These are phyloP conservation scores for Leccinum solheimii DNA, from an alignment of 1,284 basidiomycete species.

Conservation along the genomic window DNA sequence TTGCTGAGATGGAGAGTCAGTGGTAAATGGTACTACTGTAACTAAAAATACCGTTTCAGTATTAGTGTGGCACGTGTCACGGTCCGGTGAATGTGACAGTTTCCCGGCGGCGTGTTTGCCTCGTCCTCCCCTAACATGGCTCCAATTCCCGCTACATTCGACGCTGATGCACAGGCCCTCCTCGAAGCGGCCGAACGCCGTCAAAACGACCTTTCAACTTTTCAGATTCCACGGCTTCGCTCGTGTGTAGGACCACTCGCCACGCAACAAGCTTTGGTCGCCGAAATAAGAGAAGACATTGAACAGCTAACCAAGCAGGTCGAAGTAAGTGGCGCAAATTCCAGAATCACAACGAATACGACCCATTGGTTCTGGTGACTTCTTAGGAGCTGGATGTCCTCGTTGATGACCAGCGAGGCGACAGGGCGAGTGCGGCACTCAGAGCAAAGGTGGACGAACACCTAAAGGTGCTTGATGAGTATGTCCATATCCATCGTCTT, in stretches of 20 bases:
- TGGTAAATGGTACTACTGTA: not conserved
- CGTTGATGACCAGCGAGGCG: constrained; percentile 66
- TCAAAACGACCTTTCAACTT: constrained; percentile 61
- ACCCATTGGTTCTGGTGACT: constrained; percentile 6
- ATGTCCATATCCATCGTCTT: constrained; percentile 25
- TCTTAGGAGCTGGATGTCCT: constrained; percentile 60
- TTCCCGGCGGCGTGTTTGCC: not conserved
- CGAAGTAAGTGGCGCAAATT: constrained; percentile 53
- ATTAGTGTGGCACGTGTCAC: not conserved
- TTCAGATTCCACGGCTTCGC: constrained; percentile 74
- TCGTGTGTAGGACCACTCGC: constrained; percentile 64
- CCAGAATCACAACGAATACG: not conserved
- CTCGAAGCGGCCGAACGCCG: constrained; percentile 57
- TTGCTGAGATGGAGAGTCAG: not conserved
- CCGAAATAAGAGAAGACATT: constrained; percentile 76
- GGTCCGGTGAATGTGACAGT: not conserved
- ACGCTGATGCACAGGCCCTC: constrained; percentile 49
- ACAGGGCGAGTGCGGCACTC: constrained; percentile 53
- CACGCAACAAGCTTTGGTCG: constrained; percentile 69
- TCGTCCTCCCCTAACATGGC: constrained; percentile 47
- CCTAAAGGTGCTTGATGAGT: constrained; percentile 50
- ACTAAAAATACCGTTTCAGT: not conserved
- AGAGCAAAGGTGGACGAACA: constrained; percentile 52
- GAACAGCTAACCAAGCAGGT: constrained; percentile 61
- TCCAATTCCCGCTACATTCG: constrained; percentile 55